Evolutionary conservation across 225 moss, liverwort and hornwort genomes (phyloP).

Genomic region (Thuidium tamariscinum): DNA sequence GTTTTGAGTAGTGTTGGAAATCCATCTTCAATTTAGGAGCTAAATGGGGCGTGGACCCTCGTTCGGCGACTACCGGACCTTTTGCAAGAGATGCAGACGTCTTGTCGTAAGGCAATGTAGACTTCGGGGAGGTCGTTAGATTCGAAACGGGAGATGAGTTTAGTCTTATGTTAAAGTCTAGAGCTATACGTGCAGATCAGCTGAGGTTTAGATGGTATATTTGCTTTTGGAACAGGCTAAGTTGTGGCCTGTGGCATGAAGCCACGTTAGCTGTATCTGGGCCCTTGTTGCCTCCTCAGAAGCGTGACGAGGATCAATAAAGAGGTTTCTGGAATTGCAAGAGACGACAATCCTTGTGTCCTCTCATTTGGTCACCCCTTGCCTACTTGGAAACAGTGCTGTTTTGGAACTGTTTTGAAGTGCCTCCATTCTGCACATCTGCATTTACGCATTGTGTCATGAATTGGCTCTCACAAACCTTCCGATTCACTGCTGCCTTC

Average conservation of each 20-base stretch:
- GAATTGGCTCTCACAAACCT: background rate
- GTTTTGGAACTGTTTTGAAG: slow-evolving; percentile 3
- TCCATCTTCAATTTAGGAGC: background rate
- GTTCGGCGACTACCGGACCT: background rate
- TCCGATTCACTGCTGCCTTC: background rate
- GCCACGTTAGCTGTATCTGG: slow-evolving; percentile 21
- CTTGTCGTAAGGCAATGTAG: background rate
- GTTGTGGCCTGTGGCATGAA: slow-evolving; percentile 12
- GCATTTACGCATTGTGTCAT: background rate
- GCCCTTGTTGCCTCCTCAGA: slow-evolving; percentile 37
- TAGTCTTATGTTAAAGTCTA: background rate
- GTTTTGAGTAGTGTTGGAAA: background rate
- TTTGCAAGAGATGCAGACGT: slow-evolving; percentile 7
- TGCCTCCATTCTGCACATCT: slow-evolving; percentile 9
- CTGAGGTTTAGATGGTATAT: slow-evolving; percentile 1
- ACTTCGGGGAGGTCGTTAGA: background rate
- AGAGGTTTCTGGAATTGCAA: slow-evolving; percentile 43
- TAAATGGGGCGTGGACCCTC: background rate
- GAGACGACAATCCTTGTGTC: slow-evolving; percentile 8
- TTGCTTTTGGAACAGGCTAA: background rate
- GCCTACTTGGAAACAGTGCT: slow-evolving; percentile 14
- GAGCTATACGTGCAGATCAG: background rate
- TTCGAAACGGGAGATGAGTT: background rate
- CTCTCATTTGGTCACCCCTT: slow-evolving; percentile 2
- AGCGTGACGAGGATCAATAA: slow-evolving; percentile 33